Evolutionary conservation across 2,329 filamentous ascomycete species (phyloP), one percentile per base, ranked within the genome.

Genomic region (Cytospora piceae): DNA sequence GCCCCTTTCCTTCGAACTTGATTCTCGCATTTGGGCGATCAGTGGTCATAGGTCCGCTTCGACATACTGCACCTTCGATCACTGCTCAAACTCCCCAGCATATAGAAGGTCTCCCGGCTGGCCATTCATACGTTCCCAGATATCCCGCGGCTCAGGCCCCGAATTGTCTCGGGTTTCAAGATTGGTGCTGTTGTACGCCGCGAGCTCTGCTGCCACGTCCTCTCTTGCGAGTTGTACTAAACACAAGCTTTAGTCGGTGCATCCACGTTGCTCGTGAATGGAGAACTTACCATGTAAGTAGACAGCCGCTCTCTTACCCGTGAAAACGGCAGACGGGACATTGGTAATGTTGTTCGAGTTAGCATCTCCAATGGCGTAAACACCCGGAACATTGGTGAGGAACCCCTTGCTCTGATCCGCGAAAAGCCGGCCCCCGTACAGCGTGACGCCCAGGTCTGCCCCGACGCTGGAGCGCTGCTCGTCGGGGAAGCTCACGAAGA

Each of bases 271-370:
- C 11, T 20, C 67, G 53, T 37, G 52, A 53, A 20, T 20, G 46
- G 24, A 42, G 27, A 53, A 76, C 83, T 77, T 71, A 86, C 85
- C 79, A 69, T 89, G 86, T 5, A 86, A 66, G 58, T 76, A 85
- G 0, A 89, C 85, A 6, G 83, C 85, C 0, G 85, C 78, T 34
- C 80, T 74, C 79, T 89, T 89, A 3, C 85, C 86, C 15, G 77
- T 83, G 71, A 78, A 88, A 70, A 89, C 80, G 0, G 87, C 86
- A 68, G 88, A 86, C 0, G 85, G 85, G 0, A 88, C 81, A 68
- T 88, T 89, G 3, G 85, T 87, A 11, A 79, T 77, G n/a, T 82
- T 82, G 61, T 88, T 85, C 37, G 80, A 81, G 73, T 88, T 89
- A 15, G 82, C 82, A 68, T 89, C 86, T 0, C 87, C 86, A 24